Evolutionary conservation across 768 basidiomycete species (phyloP), one percentile per base, ranked within the genome.

Genomic region (Psilocybe sp.): DNA sequence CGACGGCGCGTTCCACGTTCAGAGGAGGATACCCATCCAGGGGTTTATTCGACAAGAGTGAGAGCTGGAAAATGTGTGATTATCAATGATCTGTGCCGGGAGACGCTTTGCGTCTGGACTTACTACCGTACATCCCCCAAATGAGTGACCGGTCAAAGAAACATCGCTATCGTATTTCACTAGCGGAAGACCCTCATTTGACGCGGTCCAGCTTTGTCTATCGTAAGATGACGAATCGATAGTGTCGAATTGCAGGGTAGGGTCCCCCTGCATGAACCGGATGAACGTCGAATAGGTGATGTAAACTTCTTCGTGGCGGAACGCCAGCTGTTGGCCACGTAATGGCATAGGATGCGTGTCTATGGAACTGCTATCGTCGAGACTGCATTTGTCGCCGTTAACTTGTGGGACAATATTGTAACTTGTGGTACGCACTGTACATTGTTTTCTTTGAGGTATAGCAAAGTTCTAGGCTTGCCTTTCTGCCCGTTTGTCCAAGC

Each of bases 231-330:
- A 64, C 40, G 59, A 70, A 55, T 77, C 76, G 28, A 71, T 62
- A 5, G 66, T 64, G 33, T 71, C 63, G 20, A 82, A 37, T 19
- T 72, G 64, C 42, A 71, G 34, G 2, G 35, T 47, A 23, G 53
- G 45, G 47, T 69, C 71, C 47, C 63, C 64, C 35, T 61, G 60
- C 35, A 86, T 66, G n/a, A 92, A 64, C n/a, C 69, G 63, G 37
- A 63, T 65, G 57, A 94, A 84, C 1, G 80, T 71, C n/a, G 66
- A 61, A 54, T 84, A 85, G 8, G 80, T 74, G 28, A 76, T 74
- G 64, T 87, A 81, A 16, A 92, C 71, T 66, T 95, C 92, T 47
- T 75, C 69, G 47, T 75, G 75, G 9, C 93, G 79, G 44, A 91
- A 80, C 10, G 71, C 72, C 6, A 93, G 78, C 55, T 96, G 92